Evolutionary conservation across 495 filamentous ascomycete species (phyloP), one percentile per base, ranked within the genome.

Genomic region (Penicillium goetzii): DNA sequence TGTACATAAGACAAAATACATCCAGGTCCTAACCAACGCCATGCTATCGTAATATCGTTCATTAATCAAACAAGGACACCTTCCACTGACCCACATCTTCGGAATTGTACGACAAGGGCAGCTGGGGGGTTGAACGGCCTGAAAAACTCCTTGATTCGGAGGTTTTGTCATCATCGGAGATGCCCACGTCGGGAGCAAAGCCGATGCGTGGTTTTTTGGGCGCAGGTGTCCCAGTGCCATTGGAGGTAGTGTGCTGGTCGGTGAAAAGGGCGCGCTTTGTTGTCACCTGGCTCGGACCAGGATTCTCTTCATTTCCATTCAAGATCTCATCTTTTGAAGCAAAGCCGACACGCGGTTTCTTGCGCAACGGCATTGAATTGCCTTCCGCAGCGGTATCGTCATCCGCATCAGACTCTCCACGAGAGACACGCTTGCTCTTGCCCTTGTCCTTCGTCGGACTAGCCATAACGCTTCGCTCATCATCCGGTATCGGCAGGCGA

Each of bases 401-500:
- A 23, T 64, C 63, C 11, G 61, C 61, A 60, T 72, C 61, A 2
- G 69, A 65, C 21, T 62, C 63, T 32, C 54, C 3, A 9, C 11
- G 57, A 34, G 28, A 19, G 14, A 51, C 25, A 26, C 47, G 47
- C 33, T 38, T 55, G 10, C 26, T 12, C 50, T 53, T 28, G 6
- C 52, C 52, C 52, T 21, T 55, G 33, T 55, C 62, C 32, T 64
- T 61, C 11, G 26, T 9, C 10, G 23, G 33, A 23, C 30, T 41
- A 10, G 10, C 30, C 23, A 26, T 15, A 2, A 12, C 30, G 23
- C 17, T 58, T 7, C 36, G 45, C 40, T 69, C 68, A 26, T 71
- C 63, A 62, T 81, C 78, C 0, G 78, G 72, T 47, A 80, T 73
- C 0, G 78, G 74, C 28, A 81, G 61, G 32, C 66, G 64, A 56